Evolutionary conservation across 768 basidiomycete species (phyloP).

Genomic region (Agrocybe pediades): DNA sequence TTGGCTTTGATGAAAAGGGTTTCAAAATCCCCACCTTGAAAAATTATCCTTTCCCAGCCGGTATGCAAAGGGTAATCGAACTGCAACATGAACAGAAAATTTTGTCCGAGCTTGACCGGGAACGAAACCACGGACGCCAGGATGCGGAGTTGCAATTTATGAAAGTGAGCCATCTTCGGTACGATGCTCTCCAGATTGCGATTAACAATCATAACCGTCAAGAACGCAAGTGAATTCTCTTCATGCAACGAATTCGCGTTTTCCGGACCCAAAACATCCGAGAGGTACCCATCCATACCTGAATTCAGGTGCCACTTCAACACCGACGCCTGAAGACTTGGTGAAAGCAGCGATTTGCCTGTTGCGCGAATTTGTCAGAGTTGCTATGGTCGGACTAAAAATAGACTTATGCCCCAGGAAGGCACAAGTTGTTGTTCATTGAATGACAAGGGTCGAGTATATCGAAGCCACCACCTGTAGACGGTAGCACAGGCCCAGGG

Average conservation of each 20-base stretch:
- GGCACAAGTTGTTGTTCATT: no score
- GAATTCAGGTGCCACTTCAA: slow-evolving; percentile 11
- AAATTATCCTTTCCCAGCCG: slow-evolving; percentile 2
- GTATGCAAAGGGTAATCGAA: slow-evolving; percentile 12
- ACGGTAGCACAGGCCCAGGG: no score
- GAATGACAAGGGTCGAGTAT: no score
- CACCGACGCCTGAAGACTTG: slow-evolving; percentile 8
- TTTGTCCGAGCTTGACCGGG: slow-evolving; percentile 7
- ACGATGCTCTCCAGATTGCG: slow-evolving; percentile 10
- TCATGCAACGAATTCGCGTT: slow-evolving; percentile 8
- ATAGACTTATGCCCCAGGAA: no score
- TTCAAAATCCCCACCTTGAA: slow-evolving; percentile 4
- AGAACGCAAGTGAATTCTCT: slow-evolving; percentile 11
- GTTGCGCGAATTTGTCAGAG: slow-evolving; percentile 4
- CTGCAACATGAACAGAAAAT: slow-evolving; percentile 12
- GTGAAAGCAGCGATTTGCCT: slow-evolving; percentile 11
- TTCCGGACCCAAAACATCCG: slow-evolving; percentile 8
- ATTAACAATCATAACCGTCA: slow-evolving; percentile 9
- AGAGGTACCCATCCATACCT: slow-evolving; percentile 6
- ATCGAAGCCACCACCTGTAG: no score
- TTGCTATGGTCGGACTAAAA: no score
- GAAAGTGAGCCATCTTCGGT: slow-evolving; percentile 9
- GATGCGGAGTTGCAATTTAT: slow-evolving; percentile 11
- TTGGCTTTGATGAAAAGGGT: no score
- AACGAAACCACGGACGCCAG: not conserved